Evolutionary conservation across 2,329 filamentous ascomycete genomes (phyloP).

Genomic region (Monosporascus sp.): DNA sequence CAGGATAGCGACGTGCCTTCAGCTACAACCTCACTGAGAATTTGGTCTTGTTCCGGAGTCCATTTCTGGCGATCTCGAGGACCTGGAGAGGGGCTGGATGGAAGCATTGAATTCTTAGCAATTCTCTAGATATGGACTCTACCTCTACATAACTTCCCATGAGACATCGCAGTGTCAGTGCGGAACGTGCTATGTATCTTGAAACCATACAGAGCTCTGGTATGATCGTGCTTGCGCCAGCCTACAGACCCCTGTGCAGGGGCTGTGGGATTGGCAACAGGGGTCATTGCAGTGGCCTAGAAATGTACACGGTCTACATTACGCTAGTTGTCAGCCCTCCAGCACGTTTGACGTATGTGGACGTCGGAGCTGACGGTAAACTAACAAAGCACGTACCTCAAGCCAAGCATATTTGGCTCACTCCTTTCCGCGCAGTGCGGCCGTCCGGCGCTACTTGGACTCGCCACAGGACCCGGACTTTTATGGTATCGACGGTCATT

Average conservation of each 20-base stretch:
- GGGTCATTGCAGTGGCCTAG: background rate
- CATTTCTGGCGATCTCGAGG: background rate
- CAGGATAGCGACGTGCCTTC: background rate
- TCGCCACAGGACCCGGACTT: background rate
- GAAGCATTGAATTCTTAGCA: background rate
- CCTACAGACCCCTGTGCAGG: background rate
- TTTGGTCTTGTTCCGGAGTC: constrained; percentile 1
- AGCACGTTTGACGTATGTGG: background rate
- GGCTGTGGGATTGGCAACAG: background rate
- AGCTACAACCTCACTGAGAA: background rate
- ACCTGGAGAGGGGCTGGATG: background rate
- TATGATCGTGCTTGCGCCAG: background rate
- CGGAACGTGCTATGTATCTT: background rate
- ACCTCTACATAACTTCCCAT: background rate
- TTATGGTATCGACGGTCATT: background rate
- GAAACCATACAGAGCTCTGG: background rate
- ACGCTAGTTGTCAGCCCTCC: background rate
- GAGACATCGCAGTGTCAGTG: background rate
- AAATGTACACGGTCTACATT: background rate
- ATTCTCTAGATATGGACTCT: background rate
- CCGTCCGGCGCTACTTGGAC: no score
- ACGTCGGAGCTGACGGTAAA: background rate
- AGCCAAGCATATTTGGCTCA: no score
- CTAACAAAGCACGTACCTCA: no score
- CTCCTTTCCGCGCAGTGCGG: no score